Conservation (phyloP, 202 grass and related monocot species). For the Bolboschoenoplectus hybrid region DNA sequence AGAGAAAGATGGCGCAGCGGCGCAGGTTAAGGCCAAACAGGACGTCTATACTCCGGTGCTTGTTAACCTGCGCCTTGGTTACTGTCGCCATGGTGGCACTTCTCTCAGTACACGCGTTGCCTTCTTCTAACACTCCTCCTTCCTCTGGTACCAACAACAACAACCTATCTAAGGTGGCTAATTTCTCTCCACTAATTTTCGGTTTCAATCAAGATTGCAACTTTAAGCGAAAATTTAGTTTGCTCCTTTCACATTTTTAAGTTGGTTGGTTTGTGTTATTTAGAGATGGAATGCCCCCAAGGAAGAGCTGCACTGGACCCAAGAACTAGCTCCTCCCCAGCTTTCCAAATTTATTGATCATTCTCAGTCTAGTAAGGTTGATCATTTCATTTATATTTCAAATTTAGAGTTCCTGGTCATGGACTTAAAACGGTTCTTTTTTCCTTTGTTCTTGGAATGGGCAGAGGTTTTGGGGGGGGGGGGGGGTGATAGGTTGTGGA, state of each 20-base stretch:
- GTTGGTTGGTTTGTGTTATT: constrained; percentile 20
- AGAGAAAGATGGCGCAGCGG: constrained; percentile 28
- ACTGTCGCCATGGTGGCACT: constrained; percentile 13
- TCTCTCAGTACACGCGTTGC: constrained; percentile 26
- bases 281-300: constrained; percentile 48
- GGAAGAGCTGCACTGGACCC: constrained; percentile 73
- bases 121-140: constrained; percentile 14
- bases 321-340: constrained; percentile 71
- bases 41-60: constrained; percentile 22
- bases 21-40: constrained; percentile 36
- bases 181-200: not conserved
- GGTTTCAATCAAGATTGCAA: constrained; percentile 41
- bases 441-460: constrained; percentile 1
- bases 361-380: constrained; percentile 63
- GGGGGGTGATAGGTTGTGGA: not conserved
- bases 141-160: constrained; percentile 43
- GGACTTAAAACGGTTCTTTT: not conserved
- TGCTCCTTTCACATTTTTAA: constrained; percentile 1
- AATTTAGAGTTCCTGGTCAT: not conserved
- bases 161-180: constrained; percentile 64
- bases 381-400: constrained; percentile 16
- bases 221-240: constrained; percentile 17
- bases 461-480: not conserved
- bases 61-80: constrained; percentile 29
- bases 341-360: constrained; percentile 49